Percentiles rank a stretch among this genome's conserved stretches.
Evolutionary conservation across 345 rosid species (phyloP).

Genomic region (Rhizophora mangle): DNA sequence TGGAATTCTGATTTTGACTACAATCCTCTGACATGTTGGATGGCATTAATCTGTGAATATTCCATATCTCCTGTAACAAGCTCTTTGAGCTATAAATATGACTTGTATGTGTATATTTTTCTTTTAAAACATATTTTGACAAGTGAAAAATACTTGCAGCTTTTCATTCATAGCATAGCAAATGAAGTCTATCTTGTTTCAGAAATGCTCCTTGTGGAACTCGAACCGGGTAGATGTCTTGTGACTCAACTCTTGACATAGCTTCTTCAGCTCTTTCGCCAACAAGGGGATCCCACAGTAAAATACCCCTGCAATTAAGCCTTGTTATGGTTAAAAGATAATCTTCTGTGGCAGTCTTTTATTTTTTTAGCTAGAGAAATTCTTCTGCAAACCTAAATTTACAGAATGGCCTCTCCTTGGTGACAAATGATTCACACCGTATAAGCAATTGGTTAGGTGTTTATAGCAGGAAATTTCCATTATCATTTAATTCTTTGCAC

Average conservation of each 20-base stretch:
- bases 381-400: too few relatives aligned
- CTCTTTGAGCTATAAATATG: slow-evolving; percentile 9
- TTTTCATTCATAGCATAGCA: background rate
- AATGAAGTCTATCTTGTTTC: slow-evolving; percentile 17
- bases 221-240: slow-evolving; percentile 77
- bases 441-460: background rate
- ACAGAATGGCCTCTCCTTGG: too few relatives aligned
- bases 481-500: background rate
- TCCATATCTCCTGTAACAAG: slow-evolving; percentile 3
- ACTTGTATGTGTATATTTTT: background rate
- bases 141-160: slow-evolving; percentile 19
- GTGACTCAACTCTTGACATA: slow-evolving; percentile 62
- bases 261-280: slow-evolving; percentile 81
- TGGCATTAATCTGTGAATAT: background rate
- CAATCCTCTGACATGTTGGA: background rate
- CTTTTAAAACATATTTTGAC: slow-evolving; percentile 4
- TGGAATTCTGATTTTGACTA: background rate
- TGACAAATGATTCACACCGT: background rate
- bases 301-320: slow-evolving; percentile 68
- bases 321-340: background rate
- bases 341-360: background rate
- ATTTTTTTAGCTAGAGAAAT: background rate
- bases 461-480: too few relatives aligned
- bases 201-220: slow-evolving; percentile 94
- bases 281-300: slow-evolving; percentile 83